Conservation (phyloP, 345 rosid species). For the Lepidium sativum region DNA sequence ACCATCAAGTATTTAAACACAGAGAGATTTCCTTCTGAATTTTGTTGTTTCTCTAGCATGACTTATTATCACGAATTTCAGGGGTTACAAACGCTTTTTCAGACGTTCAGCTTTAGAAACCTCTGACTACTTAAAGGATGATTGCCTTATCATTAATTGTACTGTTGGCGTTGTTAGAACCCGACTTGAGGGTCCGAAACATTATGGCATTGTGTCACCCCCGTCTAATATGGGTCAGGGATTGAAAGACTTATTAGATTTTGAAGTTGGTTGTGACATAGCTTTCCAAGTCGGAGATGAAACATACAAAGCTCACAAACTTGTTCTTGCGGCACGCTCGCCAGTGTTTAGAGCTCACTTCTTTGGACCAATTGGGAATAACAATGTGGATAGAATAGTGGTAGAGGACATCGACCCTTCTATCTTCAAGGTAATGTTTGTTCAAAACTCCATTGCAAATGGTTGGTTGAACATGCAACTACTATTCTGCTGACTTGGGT, state of each 20-base stretch:
- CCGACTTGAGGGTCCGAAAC: constrained; percentile 65
- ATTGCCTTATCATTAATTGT: constrained; percentile 72
- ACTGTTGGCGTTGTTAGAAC: constrained; percentile 90
- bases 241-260: constrained; percentile 58
- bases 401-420: constrained; percentile 75
- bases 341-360: constrained; percentile 93
- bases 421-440: constrained; percentile 66
- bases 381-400: constrained; percentile 38
- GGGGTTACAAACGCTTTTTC: constrained; percentile 95
- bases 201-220: constrained; percentile 44
- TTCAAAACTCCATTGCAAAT: not conserved
- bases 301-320: constrained; percentile 71
- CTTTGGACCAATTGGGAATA: constrained; percentile 79
- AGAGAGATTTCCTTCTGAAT: not conserved
- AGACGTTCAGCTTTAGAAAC: constrained; percentile 61
- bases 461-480: not conserved
- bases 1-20: not conserved
- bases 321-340: constrained; percentile 88
- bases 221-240: constrained; percentile 75
- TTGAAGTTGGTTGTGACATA: constrained; percentile 71
- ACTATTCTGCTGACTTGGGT: constrained; percentile 1
- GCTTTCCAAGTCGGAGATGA: constrained; percentile 70
- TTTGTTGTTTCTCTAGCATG: not conserved
- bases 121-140: constrained; percentile 76
- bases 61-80: constrained; percentile 26